These are phyloP conservation scores for Salix arbutifolia DNA, from an alignment of 345 rosid genomes.

Conservation along the genomic window DNA sequence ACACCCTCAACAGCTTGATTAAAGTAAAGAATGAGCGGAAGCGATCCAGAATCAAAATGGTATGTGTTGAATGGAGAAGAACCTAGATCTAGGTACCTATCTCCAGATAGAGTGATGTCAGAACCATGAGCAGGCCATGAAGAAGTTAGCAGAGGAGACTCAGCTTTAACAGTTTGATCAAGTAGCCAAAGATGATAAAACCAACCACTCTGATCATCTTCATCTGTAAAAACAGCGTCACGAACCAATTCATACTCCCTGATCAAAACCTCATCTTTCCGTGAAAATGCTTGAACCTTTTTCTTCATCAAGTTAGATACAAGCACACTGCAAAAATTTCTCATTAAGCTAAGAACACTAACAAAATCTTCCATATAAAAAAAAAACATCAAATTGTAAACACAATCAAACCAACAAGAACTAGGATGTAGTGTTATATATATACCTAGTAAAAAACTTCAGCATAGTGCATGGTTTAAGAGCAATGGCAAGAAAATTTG, in stretches of 20 bases:
- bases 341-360: background rate
- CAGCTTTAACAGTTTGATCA: slow-evolving; percentile 65
- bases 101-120: slow-evolving; percentile 35
- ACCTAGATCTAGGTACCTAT: slow-evolving; percentile 25
- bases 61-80: slow-evolving; percentile 30
- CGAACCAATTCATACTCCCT: slow-evolving; percentile 69
- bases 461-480: too few relatives aligned
- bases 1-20: slow-evolving; percentile 74
- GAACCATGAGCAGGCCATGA: slow-evolving; percentile 83
- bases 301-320: slow-evolving; percentile 58
- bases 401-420: background rate
- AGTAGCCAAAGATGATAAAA: slow-evolving; percentile 98
- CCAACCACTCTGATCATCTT: slow-evolving; percentile 96
- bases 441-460: too few relatives aligned
- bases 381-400: background rate
- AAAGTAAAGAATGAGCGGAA: slow-evolving; percentile 74
- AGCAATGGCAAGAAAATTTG: too few relatives aligned
- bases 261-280: slow-evolving; percentile 47
- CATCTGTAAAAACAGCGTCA: slow-evolving; percentile 76
- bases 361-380: background rate
- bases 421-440: too few relatives aligned
- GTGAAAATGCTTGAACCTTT: slow-evolving; percentile 47
- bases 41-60: slow-evolving; percentile 36
- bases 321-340: slow-evolving; percentile 57
- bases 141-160: slow-evolving; percentile 60